These are phyloP conservation scores for Pseudonitzschia delicatissima DNA, from an alignment of 108 stramenopile species.

Conservation along the genomic window DNA sequence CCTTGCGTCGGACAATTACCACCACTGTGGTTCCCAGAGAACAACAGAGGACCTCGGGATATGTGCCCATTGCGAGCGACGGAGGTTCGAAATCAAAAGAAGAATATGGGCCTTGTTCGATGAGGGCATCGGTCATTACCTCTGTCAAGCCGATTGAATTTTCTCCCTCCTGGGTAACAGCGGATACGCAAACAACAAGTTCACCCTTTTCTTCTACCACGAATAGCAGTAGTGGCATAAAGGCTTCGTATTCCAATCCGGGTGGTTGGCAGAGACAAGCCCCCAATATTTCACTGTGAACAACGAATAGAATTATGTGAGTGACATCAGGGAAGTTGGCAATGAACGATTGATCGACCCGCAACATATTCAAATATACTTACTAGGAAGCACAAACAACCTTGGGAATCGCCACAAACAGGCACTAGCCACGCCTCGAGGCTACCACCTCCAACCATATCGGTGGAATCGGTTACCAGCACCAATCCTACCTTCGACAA, in stretches of 20 bases:
- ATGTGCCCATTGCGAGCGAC: slow-evolving; percentile 77
- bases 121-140: slow-evolving; percentile 45
- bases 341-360: background rate
- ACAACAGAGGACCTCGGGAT: slow-evolving; percentile 71
- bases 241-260: slow-evolving; percentile 38
- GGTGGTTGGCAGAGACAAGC: slow-evolving; percentile 65
- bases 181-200: slow-evolving; percentile 29
- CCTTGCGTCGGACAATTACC: slow-evolving; percentile 60
- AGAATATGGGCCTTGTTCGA: slow-evolving; percentile 47
- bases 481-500: slow-evolving; percentile 75
- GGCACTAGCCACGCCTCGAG: slow-evolving; percentile 84
- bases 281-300: slow-evolving; percentile 57
- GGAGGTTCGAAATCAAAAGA: slow-evolving; percentile 56
- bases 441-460: slow-evolving; percentile 38
- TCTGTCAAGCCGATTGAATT: slow-evolving; percentile 41
- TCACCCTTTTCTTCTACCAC: slow-evolving; percentile 28
- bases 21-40: slow-evolving; percentile 68
- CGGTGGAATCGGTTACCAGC: slow-evolving; percentile 46
- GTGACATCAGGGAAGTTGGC: background rate
- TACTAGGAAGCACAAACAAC: slow-evolving; percentile 58
- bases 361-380: slow-evolving; percentile 4
- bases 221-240: slow-evolving; percentile 49
- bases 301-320: background rate
- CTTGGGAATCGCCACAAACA: slow-evolving; percentile 61
- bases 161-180: slow-evolving; percentile 27